phyloP scores from a whole-genome alignment of 2,329 filamentous ascomycete species.

The Epichloe sibirici region DNA sequence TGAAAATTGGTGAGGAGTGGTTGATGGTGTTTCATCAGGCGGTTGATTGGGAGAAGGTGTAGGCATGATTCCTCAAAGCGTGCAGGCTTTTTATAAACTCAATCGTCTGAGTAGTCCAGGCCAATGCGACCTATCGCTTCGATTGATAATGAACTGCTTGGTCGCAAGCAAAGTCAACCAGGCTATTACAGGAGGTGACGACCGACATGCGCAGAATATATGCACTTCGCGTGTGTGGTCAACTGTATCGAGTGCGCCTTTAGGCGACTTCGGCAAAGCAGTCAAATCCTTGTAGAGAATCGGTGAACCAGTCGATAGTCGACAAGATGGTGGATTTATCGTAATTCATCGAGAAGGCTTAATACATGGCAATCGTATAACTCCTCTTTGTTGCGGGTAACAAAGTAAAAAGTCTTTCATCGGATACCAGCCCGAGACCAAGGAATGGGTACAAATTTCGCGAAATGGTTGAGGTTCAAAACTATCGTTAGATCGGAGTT shows the following conservation, averaged over 20 bases:
- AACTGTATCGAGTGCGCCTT: background rate
- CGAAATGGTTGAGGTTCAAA: background rate
- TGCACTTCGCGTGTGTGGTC: background rate
- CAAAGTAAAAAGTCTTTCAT: background rate
- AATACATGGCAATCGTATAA: conserved; percentile 1
- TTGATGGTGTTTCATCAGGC: conserved; percentile 22
- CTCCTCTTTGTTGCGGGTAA: background rate
- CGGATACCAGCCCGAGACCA: background rate
- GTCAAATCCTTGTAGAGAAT: background rate
- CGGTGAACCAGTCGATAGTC: background rate
- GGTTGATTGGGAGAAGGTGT: conserved; percentile 32
- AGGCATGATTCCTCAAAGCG: conserved; percentile 24
- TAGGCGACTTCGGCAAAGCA: background rate
- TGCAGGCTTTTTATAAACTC: background rate
- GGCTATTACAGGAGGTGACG: background rate
- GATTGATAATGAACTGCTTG: background rate
- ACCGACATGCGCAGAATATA: background rate
- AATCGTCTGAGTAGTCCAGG: background rate
- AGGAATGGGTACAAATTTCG: background rate
- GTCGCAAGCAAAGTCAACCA: background rate
- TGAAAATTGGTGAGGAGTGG: conserved; percentile 26
- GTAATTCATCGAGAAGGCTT: conserved; percentile 1
- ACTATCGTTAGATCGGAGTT: background rate
- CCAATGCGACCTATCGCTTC: background rate
- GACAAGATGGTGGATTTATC: background rate